phyloP scores from a whole-genome alignment of 805 yeast species.

The Ogataea paraovalis region DNA sequence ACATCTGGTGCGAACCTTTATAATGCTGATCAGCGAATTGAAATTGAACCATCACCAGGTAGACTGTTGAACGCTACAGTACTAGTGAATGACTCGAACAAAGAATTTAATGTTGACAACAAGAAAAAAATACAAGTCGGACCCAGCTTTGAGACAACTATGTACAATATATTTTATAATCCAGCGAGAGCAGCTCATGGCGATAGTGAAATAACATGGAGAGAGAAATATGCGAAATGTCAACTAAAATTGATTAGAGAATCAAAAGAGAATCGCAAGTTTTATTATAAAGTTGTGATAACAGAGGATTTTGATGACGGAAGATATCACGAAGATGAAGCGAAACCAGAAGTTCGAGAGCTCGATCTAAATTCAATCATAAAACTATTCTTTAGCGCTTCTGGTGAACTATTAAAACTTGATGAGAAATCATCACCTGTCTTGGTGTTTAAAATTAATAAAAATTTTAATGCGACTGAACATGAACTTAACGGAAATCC shows the following conservation, averaged over 20 bases:
- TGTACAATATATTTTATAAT: conserved; percentile 62
- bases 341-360: conserved; percentile 31
- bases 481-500: conserved; percentile 7
- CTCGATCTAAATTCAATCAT: conserved; percentile 40
- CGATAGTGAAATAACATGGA: conserved; percentile 56
- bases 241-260: conserved; percentile 38
- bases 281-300: conserved; percentile 42
- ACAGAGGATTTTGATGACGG: conserved; percentile 64
- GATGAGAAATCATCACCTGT: conserved; percentile 66
- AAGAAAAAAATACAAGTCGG: conserved; percentile 42
- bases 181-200: conserved; percentile 34
- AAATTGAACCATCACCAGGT: conserved; percentile 55
- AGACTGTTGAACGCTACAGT: conserved; percentile 60
- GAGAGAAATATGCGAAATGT: conserved; percentile 63
- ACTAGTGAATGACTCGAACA: conserved; percentile 38
- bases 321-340: conserved; percentile 61
- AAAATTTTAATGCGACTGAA: conserved; percentile 11
- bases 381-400: conserved; percentile 62
- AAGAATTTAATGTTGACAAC: conserved; percentile 10
- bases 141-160: conserved; percentile 52
- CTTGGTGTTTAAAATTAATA: conserved; percentile 50
- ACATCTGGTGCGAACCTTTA: conserved; percentile 64
- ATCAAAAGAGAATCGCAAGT: conserved; percentile 22
- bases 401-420: conserved; percentile 59
- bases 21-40: conserved; percentile 41